Evolutionary conservation across 2,329 filamentous ascomycete genomes (phyloP).

Genomic region (Moelleriella libera): DNA sequence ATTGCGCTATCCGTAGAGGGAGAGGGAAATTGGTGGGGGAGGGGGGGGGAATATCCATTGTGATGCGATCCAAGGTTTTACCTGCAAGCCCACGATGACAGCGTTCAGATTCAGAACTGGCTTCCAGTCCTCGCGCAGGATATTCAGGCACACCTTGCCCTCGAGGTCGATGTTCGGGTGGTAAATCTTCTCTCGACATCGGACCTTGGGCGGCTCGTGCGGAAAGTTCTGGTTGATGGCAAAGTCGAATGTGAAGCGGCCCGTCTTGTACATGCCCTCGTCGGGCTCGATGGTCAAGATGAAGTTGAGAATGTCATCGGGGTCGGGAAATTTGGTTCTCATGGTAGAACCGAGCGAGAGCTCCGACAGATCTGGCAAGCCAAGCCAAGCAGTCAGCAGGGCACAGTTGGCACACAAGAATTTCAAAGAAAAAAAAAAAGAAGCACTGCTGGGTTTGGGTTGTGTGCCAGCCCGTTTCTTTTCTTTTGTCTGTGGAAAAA

Average conservation of each 20-base stretch:
- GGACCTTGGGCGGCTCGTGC: constrained; percentile 94
- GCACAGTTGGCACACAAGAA: too few relatives aligned
- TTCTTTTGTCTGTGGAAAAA: not conserved
- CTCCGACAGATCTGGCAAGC: constrained; percentile 57
- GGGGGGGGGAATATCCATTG: too few relatives aligned
- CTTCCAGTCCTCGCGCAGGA: constrained; percentile 97
- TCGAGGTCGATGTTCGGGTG: constrained; percentile 97
- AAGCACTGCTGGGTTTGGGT: not conserved
- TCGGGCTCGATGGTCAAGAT: constrained; percentile 70
- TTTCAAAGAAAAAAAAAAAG: not conserved
- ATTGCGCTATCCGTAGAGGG: constrained; percentile 3
- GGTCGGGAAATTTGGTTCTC: constrained; percentile 68
- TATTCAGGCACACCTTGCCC: constrained; percentile 96
- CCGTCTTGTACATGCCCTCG: constrained; percentile 79
- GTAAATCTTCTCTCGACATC: constrained; percentile 96
- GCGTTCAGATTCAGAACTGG: constrained; percentile 93
- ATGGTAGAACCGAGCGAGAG: constrained; percentile 67
- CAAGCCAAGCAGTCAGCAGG: too few relatives aligned
- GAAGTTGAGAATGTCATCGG: constrained; percentile 79
- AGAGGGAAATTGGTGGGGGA: constrained; percentile 7
- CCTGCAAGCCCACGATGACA: constrained; percentile 86
- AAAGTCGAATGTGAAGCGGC: constrained; percentile 81
- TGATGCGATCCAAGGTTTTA: constrained; percentile 17
- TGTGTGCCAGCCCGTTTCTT: not conserved
- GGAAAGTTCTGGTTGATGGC: constrained; percentile 90